These are phyloP conservation scores for Terana coerulea DNA, from an alignment of 768 basidiomycete genomes.

Conservation along the genomic window DNA sequence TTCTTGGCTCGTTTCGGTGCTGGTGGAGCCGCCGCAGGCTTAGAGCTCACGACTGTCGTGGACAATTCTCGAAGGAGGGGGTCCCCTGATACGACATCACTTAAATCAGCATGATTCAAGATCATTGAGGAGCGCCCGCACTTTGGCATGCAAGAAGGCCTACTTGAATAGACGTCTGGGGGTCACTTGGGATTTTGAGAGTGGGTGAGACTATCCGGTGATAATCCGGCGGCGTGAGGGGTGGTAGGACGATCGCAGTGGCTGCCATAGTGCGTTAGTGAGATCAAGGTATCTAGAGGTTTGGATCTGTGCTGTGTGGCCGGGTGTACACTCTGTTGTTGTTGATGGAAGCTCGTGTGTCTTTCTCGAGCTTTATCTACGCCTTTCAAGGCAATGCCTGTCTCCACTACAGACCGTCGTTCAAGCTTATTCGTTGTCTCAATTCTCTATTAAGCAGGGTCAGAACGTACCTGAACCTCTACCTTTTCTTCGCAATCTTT, in stretches of 20 bases:
- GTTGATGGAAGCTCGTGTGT: no score
- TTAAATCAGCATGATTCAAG: background rate
- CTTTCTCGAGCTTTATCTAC: no score
- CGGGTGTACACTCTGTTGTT: no score
- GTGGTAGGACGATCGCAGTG: conserved; percentile 40
- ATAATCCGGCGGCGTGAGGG: conserved; percentile 51
- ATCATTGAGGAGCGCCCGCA: conserved; percentile 27
- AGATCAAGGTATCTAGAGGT: no score
- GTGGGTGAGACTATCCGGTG: conserved; percentile 62
- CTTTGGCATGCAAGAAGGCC: conserved; percentile 80
- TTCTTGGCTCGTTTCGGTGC: conserved; percentile 42
- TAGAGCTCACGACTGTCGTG: conserved; percentile 52
- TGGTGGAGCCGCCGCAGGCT: conserved; percentile 41
- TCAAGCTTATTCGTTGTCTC: no score
- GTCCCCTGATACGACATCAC: conserved; percentile 44
- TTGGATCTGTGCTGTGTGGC: no score
- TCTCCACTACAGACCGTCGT: no score
- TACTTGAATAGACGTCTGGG: conserved; percentile 55
- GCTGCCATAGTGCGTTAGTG: conserved; percentile 34
- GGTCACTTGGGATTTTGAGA: conserved; percentile 50
- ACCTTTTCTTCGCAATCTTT: no score
- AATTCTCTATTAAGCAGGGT: no score
- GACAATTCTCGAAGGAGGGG: conserved; percentile 58
- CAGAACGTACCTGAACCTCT: no score
- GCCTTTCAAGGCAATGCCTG: no score